These are phyloP conservation scores for Hordeum pubiflorum DNA, from an alignment of 202 grass and related monocot genomes.

Conservation along the genomic window DNA sequence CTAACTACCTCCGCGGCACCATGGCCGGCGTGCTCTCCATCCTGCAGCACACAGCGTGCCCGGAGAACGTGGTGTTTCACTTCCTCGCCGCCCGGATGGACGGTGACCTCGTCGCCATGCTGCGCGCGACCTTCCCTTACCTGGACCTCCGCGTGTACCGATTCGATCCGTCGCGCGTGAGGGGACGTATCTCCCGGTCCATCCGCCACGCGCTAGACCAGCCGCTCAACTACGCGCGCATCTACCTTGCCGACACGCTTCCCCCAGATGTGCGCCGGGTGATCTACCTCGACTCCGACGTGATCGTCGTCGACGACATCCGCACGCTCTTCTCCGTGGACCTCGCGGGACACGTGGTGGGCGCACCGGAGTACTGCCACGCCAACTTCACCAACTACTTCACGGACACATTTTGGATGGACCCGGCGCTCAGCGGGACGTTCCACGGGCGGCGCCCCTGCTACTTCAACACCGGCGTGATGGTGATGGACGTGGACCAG, in stretches of 20 bases:
- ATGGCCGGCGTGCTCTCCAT: slow-evolving; percentile 85
- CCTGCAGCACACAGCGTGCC: slow-evolving; percentile 71
- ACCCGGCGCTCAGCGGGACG: slow-evolving; percentile 39
- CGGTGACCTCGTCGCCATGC: slow-evolving; percentile 31
- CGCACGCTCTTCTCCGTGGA: slow-evolving; percentile 41
- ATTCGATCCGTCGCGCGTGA: slow-evolving; percentile 59
- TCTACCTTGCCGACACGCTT: slow-evolving; percentile 67
- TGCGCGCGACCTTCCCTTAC: slow-evolving; percentile 60
- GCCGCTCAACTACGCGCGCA: slow-evolving; percentile 63
- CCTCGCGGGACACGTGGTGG: slow-evolving; percentile 41
- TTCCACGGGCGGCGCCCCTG: slow-evolving; percentile 44
- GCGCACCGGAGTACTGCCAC: slow-evolving; percentile 70
- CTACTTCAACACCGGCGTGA: slow-evolving; percentile 88
- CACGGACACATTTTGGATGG: slow-evolving; percentile 53
- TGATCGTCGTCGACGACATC: slow-evolving; percentile 56
- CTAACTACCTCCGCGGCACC: slow-evolving; percentile 79
- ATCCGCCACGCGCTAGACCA: slow-evolving; percentile 64
- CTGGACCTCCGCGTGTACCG: slow-evolving; percentile 57
- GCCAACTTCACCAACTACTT: slow-evolving; percentile 72
- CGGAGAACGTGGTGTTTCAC: slow-evolving; percentile 58
- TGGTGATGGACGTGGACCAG: slow-evolving; percentile 77
- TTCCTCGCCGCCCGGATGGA: slow-evolving; percentile 46
- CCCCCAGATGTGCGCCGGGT: slow-evolving; percentile 39
- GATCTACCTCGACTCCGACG: slow-evolving; percentile 71
- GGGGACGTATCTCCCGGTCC: slow-evolving; percentile 58